These are phyloP conservation scores for Mangifera indica DNA, from an alignment of 345 rosid species.

Conservation along the genomic window DNA sequence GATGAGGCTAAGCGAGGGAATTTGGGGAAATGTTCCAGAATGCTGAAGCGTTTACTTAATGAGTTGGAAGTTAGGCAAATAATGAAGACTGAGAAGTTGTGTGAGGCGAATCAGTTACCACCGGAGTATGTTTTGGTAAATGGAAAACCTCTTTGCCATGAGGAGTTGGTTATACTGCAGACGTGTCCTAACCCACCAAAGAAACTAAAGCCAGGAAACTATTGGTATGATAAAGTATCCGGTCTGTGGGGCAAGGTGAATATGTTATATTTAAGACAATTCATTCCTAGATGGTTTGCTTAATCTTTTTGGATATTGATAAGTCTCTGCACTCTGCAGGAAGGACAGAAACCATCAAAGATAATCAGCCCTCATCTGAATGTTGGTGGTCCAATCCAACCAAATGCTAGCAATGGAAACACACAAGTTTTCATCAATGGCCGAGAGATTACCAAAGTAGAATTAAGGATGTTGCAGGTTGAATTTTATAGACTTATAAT, in stretches of 20 bases:
- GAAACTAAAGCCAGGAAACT: conserved; percentile 89
- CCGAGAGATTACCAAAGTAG: conserved; percentile 93
- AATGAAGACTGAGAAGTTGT: conserved; percentile 91
- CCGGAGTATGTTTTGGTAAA: conserved; percentile 84
- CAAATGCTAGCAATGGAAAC: conserved; percentile 93
- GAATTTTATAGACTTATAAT: conserved; percentile 5
- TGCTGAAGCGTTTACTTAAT: conserved; percentile 88
- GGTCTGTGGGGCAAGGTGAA: conserved; percentile 99
- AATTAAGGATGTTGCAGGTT: conserved; percentile 97
- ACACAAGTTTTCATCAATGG: conserved; percentile 90
- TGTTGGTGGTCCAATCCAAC: conserved; percentile 78
- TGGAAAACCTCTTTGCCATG: conserved; percentile 77
- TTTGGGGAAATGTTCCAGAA: conserved; percentile 89
- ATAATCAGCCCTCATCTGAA: conserved; percentile 87
- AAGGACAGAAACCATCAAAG: conserved; percentile 89
- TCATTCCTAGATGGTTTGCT: conserved; percentile 12
- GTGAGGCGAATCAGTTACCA: conserved; percentile 89
- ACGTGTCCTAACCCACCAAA: conserved; percentile 81
- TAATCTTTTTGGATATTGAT: conserved; percentile 21
- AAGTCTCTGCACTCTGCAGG: conserved; percentile 53
- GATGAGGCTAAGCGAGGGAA: conserved; percentile 70
- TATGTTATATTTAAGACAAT: conserved; percentile 13
- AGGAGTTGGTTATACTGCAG: conserved; percentile 79
- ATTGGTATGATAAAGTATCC: conserved; percentile 99
- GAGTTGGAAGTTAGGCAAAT: conserved; percentile 89